Conservation (phyloP, 2,329 filamentous ascomycete genomes). For the Leptographium galeiforme region DNA sequence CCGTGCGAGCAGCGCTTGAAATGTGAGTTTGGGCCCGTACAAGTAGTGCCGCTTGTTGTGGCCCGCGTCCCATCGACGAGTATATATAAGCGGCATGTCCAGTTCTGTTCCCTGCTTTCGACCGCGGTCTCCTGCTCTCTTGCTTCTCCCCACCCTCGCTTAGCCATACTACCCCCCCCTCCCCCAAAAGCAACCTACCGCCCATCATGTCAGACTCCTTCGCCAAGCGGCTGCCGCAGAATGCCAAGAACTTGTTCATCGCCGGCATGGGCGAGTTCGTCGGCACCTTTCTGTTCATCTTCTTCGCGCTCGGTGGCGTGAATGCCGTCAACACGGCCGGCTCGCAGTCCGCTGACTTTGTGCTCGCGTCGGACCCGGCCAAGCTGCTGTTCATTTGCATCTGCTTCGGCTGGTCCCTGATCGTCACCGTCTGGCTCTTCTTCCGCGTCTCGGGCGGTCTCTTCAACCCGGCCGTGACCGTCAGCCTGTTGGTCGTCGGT, state of each 20-base stretch:
- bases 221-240: conserved; percentile 7
- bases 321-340: conserved; percentile 15
- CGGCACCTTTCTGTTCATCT: conserved; percentile 40
- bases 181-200: background rate
- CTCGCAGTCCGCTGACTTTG: conserved; percentile 1
- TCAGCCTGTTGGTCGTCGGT: conserved; percentile 46
- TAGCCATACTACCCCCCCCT: too few species aligned
- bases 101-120: too few species aligned
- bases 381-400: conserved; percentile 35
- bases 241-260: conserved; percentile 21
- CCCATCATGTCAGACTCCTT: conserved; percentile 4
- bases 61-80: too few species aligned
- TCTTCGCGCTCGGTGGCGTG: conserved; percentile 20
- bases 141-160: too few species aligned
- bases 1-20: too few species aligned
- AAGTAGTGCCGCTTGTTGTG: too few species aligned
- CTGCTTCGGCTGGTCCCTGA: conserved; percentile 35
- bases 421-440: conserved; percentile 43
- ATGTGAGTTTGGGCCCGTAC: too few species aligned
- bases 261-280: conserved; percentile 36
- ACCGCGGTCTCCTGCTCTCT: too few species aligned
- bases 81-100: too few species aligned
- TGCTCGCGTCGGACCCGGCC: conserved; percentile 15
- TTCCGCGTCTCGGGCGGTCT: conserved; percentile 38
- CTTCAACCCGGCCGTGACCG: conserved; percentile 38